Conservation (phyloP, 805 yeast species). For the Candida tibetensis region DNA sequence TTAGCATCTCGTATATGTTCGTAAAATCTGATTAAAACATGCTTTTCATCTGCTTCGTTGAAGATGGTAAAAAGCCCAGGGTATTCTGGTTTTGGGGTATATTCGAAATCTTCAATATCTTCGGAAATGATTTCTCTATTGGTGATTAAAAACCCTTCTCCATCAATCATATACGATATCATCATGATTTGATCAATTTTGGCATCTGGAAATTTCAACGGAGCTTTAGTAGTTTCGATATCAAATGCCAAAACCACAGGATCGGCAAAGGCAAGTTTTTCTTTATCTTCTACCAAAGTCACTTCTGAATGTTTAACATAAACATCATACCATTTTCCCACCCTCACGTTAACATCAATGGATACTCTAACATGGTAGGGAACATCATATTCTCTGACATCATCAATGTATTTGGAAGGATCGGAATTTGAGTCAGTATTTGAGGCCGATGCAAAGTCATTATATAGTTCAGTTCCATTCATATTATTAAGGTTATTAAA, state of each 20-base stretch:
- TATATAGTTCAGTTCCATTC: constrained; percentile 11
- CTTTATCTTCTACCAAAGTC: constrained; percentile 56
- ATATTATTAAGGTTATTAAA: constrained; percentile 27
- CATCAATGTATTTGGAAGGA: constrained; percentile 67
- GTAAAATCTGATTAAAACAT: constrained; percentile 70
- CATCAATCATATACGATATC: constrained; percentile 99
- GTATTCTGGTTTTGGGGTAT: constrained; percentile 95
- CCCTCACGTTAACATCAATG: constrained; percentile 83
- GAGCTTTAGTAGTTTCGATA: constrained; percentile 96
- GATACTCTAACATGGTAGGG: constrained; percentile 96
- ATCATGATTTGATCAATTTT: constrained; percentile 92
- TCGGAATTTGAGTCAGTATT: constrained; percentile 31
- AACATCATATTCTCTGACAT: constrained; percentile 90
- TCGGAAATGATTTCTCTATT: constrained; percentile 91
- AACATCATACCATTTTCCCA: constrained; percentile 94
- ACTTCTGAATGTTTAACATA: constrained; percentile 58
- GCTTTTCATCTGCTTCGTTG: constrained; percentile 84
- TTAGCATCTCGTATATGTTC: constrained; percentile 84
- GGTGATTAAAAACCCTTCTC: constrained; percentile 91
- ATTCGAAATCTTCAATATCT: constrained; percentile 95
- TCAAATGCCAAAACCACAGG: constrained; percentile 96
- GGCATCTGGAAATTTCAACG: constrained; percentile 92
- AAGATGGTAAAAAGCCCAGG: constrained; percentile 87
- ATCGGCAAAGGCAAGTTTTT: constrained; percentile 90
- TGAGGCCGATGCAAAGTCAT: constrained; percentile 27